These are phyloP conservation scores for Aspergillus intermedius DNA, from an alignment of 2,329 filamentous ascomycete genomes.

Conservation along the genomic window DNA sequence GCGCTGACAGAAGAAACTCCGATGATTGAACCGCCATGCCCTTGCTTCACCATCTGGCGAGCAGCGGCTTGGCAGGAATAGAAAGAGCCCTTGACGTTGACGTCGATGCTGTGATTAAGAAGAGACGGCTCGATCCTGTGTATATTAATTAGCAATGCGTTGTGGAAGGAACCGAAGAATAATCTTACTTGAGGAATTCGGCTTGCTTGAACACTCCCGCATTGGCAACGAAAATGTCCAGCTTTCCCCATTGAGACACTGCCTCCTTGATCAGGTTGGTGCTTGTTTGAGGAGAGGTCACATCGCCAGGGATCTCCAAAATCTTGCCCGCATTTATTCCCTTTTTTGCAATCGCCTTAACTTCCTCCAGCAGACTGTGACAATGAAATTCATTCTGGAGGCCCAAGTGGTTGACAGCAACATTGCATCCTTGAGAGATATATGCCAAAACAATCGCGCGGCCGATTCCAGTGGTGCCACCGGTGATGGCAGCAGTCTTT, in stretches of 20 bases:
- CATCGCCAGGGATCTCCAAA: constrained; percentile 65
- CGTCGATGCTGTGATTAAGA: constrained; percentile 37
- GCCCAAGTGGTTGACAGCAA: constrained; percentile 25
- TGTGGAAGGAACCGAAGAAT: constrained; percentile 32
- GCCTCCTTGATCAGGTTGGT: constrained; percentile 52
- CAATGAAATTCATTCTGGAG: constrained; percentile 17
- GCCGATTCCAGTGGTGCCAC: constrained; percentile 14
- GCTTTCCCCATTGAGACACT: constrained; percentile 18
- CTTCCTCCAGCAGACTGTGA: constrained; percentile 16
- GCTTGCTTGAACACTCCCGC: constrained; percentile 62
- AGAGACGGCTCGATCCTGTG: constrained; percentile 61
- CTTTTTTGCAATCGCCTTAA: constrained; percentile 8
- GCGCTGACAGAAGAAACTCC: constrained; percentile 26
- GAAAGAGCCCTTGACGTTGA: constrained; percentile 20
- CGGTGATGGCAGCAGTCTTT: constrained; percentile 14
- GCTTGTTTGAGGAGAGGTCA: constrained; percentile 64
- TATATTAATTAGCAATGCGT: constrained; percentile 12
- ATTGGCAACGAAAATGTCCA: constrained; percentile 29
- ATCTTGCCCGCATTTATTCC: constrained; percentile 9
- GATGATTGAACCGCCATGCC: constrained; percentile 24
- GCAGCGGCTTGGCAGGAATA: constrained; percentile 24
- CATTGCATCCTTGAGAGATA: constrained; percentile 23
- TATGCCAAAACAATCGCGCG: constrained; percentile 12
- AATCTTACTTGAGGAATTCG: constrained; percentile 58
- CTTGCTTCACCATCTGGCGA: constrained; percentile 20